Base-by-base conservation (phyloP, 2,329 filamentous ascomycete species). In the Cordyceps fumosorosea region DNA sequence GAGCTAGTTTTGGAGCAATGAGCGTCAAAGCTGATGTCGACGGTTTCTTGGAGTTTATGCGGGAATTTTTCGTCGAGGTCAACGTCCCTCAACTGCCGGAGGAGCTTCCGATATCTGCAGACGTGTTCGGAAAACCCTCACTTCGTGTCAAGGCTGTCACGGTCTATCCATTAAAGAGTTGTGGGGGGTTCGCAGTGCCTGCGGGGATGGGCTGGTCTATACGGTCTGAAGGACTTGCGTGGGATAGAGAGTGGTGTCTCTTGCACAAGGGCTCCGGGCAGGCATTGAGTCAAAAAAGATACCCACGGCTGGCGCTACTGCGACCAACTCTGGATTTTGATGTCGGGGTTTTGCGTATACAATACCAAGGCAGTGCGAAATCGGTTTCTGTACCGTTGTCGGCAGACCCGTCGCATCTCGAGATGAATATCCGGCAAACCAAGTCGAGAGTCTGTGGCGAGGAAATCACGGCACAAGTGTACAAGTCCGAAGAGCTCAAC, bases 221-320 rank as follows among this genome's bases (percentile, higher is more conserved):
- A 22, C 85, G 84, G 61, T 80, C 83, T 8, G 92, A 97, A 76
- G 95, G 95, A 0, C 79, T 99, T 2, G 89, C 87, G 10, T 98
- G 93, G 92, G 95, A 99, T 73, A 84, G 95, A 64, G 93, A 98
- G 77, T 99, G 95, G 93, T 98, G 93, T 75, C 78, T 99, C 22
- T 81, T 99, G 16, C 93, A 97, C 71, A 84, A 87, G 70, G 92
- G 91, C 50, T 96, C 93, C 1, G 89, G 91, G 0, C 86, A 88
- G 67, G 91, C 89, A 6, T 78, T 99, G 60, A 96, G 85, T 71
- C 93, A 98, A 74, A 99, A 98, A 76, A 82, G 87, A 66, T 88
- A 95, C 70, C 90, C 93, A 2, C 85, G 81, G 40, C 98, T 99
- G 93, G 89, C 91, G 14, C 82, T 97, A 5, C 81, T 99, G 57